These are phyloP conservation scores for Arachis hypogaea DNA, from an alignment of 306 rosid genomes.

Conservation along the genomic window DNA sequence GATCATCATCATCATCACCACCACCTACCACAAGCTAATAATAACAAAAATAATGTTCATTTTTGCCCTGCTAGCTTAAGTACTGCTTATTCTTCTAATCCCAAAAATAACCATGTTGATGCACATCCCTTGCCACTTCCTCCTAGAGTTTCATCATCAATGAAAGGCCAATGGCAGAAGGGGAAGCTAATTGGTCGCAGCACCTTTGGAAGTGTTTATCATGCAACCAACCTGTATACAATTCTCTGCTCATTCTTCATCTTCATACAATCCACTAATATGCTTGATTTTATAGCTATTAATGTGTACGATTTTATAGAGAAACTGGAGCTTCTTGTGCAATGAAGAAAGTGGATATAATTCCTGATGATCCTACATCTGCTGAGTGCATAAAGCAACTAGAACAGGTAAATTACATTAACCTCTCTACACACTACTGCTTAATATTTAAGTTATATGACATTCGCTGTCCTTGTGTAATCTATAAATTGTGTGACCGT, in stretches of 20 bases:
- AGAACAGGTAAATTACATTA: slow-evolving; percentile 59
- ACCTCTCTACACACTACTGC: too few relatives aligned
- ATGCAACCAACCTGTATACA: slow-evolving; percentile 66
- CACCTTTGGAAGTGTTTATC: slow-evolving; percentile 76
- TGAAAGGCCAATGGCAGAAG: slow-evolving; percentile 78
- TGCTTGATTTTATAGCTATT: neutral
- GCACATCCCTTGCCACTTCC: slow-evolving; percentile 82
- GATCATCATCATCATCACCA: too few relatives aligned
- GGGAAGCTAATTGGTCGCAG: slow-evolving; percentile 80
- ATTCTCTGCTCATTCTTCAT: neutral
- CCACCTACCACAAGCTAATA: too few relatives aligned
- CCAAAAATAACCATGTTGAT: slow-evolving; percentile 41
- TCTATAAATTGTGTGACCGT: too few relatives aligned
- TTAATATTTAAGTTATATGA: too few relatives aligned
- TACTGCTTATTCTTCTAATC: too few relatives aligned
- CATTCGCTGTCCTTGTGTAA: too few relatives aligned
- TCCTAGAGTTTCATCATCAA: slow-evolving; percentile 51
- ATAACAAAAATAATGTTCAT: neutral
- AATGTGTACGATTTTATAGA: slow-evolving; percentile 35
- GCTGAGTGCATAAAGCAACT: slow-evolving; percentile 73
- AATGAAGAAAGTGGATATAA: slow-evolving; percentile 77
- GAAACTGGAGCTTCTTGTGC: slow-evolving; percentile 89
- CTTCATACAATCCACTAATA: neutral
- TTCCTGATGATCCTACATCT: slow-evolving; percentile 74
- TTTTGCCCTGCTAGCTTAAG: neutral